Evolutionary conservation across 345 rosid genomes (phyloP).

Genomic region (Corchorus capsularis): DNA sequence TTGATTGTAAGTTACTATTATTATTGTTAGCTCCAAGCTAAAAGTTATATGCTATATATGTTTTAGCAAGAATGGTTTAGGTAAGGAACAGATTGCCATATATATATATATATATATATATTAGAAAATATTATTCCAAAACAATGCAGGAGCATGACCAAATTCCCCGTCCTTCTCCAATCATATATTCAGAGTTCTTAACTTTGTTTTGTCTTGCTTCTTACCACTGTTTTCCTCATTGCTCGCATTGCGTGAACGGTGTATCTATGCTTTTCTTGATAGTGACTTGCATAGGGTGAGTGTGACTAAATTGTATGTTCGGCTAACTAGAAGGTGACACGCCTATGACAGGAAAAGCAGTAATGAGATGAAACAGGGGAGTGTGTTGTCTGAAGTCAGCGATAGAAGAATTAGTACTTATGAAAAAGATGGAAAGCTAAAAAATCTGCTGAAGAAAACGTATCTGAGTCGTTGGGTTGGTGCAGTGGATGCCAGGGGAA

Average conservation of each 20-base stretch:
- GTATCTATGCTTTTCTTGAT: not conserved
- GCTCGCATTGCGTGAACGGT: conserved; percentile 5
- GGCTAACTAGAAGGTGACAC: conserved; percentile 10
- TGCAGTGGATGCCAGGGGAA: conserved; percentile 48
- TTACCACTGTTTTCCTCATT: conserved; percentile 5
- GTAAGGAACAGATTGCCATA: not conserved
- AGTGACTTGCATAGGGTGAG: not conserved
- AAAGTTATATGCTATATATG: not conserved
- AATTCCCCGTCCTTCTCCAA: not conserved
- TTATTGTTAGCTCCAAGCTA: not conserved
- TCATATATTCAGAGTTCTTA: not conserved
- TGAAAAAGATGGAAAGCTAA: conserved; percentile 76
- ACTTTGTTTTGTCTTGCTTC: not conserved
- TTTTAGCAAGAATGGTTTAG: not conserved
- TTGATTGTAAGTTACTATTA: not conserved
- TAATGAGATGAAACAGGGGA: conserved; percentile 47
- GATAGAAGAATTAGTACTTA: conserved; percentile 36
- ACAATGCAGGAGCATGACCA: not conserved
- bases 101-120: not conserved
- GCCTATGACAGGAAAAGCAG: conserved; percentile 47
- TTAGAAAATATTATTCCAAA: not conserved
- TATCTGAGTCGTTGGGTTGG: conserved; percentile 83
- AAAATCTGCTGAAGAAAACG: conserved; percentile 76
- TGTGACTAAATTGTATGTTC: not conserved
- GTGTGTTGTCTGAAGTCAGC: conserved; percentile 28